phyloP scores from a whole-genome alignment of 2,329 filamentous ascomycete genomes.

The Chaetomiaceae sp. region DNA sequence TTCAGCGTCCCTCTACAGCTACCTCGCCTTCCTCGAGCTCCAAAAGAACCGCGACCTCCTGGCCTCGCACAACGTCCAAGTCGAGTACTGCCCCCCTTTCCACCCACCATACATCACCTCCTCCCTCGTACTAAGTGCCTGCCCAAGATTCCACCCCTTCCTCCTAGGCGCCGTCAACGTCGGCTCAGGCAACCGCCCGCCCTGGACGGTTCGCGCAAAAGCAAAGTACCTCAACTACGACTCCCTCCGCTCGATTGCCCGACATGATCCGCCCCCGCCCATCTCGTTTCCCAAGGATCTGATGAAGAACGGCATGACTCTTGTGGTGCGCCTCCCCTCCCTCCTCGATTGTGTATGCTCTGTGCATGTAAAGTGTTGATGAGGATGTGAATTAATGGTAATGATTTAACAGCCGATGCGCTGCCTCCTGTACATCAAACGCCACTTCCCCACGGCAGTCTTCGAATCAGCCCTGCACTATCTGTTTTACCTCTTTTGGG shows the following conservation, averaged over 20 bases:
- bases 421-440: slow-evolving; percentile 62
- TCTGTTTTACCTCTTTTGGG: slow-evolving; percentile 61
- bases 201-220: slow-evolving; percentile 68
- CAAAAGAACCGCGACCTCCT: slow-evolving; percentile 52
- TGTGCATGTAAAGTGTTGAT: no score
- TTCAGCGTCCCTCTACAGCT: slow-evolving; percentile 62
- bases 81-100: slow-evolving; percentile 52
- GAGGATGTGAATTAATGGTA: no score
- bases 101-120: neutral
- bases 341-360: no score
- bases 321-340: no score
- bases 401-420: slow-evolving; percentile 63
- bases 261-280: slow-evolving; percentile 34
- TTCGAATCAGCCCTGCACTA: slow-evolving; percentile 52
- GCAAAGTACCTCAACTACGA: slow-evolving; percentile 50
- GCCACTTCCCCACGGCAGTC: slow-evolving; percentile 42
- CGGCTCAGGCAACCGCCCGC: slow-evolving; percentile 65
- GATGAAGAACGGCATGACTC: slow-evolving; percentile 39
- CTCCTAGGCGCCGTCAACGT: slow-evolving; percentile 66
- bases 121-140: neutral
- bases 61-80: slow-evolving; percentile 52
- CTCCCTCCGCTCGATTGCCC: slow-evolving; percentile 35
- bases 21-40: slow-evolving; percentile 54
- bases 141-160: slow-evolving; percentile 61
- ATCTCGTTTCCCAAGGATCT: slow-evolving; percentile 41